Base-by-base conservation (phyloP, 768 basidiomycete species). In the Suillus decipiens region DNA sequence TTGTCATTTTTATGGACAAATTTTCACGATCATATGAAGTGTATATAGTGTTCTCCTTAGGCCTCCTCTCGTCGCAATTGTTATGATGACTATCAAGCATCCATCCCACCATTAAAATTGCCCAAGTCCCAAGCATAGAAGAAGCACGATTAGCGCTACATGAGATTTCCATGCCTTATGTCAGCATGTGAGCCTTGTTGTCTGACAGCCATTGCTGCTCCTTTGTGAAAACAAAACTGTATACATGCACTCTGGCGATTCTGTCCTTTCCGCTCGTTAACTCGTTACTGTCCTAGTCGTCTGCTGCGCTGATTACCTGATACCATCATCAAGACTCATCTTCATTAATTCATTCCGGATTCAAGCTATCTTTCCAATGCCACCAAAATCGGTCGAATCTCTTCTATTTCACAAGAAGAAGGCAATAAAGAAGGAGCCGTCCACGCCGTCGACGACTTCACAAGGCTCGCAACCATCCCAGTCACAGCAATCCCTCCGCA, bases 401-500 rank as follows among this genome's bases (percentile, higher is more conserved):
- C 82, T 90, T 65, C 88, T 89, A 61, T 88, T 89, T 67, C 89
- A 88, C 61, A 89, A 87, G 79, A 81, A 79, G 66, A 72, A 80
- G 31, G 72, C 73, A 78, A 43, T 60, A 76, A 77, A 59, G 66
- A 72, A 69, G 31, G 72, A 65, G 50, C 28, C 59, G 11, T 64
- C 70, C n/a, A 31, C 63, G 14, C 64, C 60, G 43, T 61, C 67
- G 3, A 69, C 67, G 47, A 64, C 66, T 6, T 57, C 64, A 41
- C 61, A 63, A 48, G 14, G 61, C 22, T 63, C 63, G 24, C 57
- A 65, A 0, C 68, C 71, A 3, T 48, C 54, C 9, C 54, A 56
- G 3, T 57, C 37, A 39, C 55, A 57, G 11, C n/a, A 51, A 63
- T 71, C 73, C 12, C 70, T 74, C 33, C 72, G 72, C 39, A 83